Base-by-base conservation (phyloP, 257 asterid species). In the Leptodermis oblonga region DNA sequence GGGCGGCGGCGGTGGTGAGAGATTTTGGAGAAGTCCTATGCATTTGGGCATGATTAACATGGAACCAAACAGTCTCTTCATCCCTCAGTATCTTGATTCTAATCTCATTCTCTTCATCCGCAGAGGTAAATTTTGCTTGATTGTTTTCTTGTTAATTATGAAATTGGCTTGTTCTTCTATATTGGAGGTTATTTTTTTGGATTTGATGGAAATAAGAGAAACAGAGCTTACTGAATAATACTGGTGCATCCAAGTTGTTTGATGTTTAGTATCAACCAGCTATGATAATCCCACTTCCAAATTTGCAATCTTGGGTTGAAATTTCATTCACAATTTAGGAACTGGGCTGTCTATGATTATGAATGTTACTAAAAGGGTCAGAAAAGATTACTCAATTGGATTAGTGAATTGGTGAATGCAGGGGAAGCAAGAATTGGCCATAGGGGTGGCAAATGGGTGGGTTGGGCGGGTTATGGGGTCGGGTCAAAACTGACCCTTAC, bases 41-140 rank as follows among this genome's bases (percentile, higher is more conserved):
- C 87, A 86, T 43, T 70, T 92, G 55, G 95, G 91, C 0, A 87
- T 91, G 79, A 87, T 90, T 12, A 87, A 96, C 0, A 90, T 93
- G 99, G 97, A 93, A 75, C 97, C 97, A 1, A 77, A 70, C 6
- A 76, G 75, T 73, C 83, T 93, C 11, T 86, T 93, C 84, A 72
- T 90, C 42, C 99, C 98, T 80, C 99, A 90, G 79, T 90, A 88
- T 48, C 82, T 93, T 48, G 97, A 90, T 83, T 80, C 95, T 64
- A 79, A 78, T 74, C 84, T 89, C 75, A 79, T 88, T 48, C 82
- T 93, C 86, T 86, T 89, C 82, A 20, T 93, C 62, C 85, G 88
- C 65, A 70, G 84, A 80, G 99, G 99, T 90, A 43, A n/a, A n/a
- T n/a, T n/a, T 4, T 20, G 51, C 51, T 2, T 45, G 59, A 20